Evolutionary conservation across 306 rosid species (phyloP).

Genomic region (Sicyos baderoa): DNA sequence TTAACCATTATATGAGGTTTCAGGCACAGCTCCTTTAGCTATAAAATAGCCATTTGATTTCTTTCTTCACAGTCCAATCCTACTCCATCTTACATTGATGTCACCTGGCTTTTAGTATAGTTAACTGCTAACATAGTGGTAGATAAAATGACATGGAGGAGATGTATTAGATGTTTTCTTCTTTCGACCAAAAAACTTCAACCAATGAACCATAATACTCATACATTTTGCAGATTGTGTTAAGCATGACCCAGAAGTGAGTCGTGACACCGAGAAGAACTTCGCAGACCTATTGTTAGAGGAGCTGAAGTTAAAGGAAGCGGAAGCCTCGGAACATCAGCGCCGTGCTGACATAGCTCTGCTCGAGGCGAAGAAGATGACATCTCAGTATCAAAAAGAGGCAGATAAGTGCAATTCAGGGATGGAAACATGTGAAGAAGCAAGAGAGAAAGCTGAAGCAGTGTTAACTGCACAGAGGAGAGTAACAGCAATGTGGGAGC

Average conservation of each 20-base stretch:
- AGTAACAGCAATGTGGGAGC: slow-evolving; percentile 76
- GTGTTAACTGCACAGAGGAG: slow-evolving; percentile 56
- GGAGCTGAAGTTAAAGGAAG: slow-evolving; percentile 78
- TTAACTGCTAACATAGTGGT: not conserved
- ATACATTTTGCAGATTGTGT: slow-evolving; percentile 57
- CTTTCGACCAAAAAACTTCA: not conserved
- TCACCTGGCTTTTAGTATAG: slow-evolving; percentile 2
- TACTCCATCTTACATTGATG: not conserved
- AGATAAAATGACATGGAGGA: not conserved
- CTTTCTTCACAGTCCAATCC: not conserved
- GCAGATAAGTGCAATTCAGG: slow-evolving; percentile 99
- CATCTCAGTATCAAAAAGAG: slow-evolving; percentile 94
- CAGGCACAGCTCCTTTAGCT: not conserved
- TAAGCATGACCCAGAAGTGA: slow-evolving; percentile 82
- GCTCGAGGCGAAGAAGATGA: slow-evolving; percentile 89
- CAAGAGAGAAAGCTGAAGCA: slow-evolving; percentile 84
- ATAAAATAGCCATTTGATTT: not conserved
- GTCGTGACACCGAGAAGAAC: slow-evolving; percentile 76
- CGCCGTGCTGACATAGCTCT: slow-evolving; percentile 81
- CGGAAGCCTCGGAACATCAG: slow-evolving; percentile 60
- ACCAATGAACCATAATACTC: not conserved
- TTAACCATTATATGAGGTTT: not conserved
- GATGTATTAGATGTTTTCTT: not conserved
- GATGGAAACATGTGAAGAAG: slow-evolving; percentile 96
- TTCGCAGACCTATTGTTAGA: slow-evolving; percentile 78